phyloP scores from a whole-genome alignment of 2,329 filamentous ascomycete genomes.

The Cladobotryum protrusum region DNA sequence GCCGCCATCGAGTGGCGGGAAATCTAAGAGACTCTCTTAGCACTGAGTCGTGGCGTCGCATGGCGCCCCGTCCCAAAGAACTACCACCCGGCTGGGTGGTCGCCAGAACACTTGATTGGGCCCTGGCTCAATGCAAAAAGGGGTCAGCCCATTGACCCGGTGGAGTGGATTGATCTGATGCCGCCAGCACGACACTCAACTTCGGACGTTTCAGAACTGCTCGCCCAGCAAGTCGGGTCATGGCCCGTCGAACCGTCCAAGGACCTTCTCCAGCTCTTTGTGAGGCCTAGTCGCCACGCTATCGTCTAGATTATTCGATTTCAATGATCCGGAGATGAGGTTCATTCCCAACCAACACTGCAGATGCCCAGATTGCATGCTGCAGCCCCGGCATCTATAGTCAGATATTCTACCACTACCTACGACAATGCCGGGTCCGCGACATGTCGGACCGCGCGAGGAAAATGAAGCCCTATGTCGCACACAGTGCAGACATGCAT shows the following conservation, averaged over 20 bases:
- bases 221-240: constrained; percentile 10
- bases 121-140: background rate
- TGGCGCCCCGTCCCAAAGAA: constrained; percentile 9
- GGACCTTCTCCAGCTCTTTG: constrained; percentile 9
- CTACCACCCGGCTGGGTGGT: background rate
- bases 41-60: constrained; percentile 12
- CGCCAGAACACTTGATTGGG: constrained; percentile 1
- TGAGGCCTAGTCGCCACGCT: constrained; percentile 9
- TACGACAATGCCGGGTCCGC: too few species aligned
- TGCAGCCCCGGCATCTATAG: background rate
- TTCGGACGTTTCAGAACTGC: constrained; percentile 11
- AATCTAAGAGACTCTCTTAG: constrained; percentile 9
- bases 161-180: constrained; percentile 15
- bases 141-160: constrained; percentile 12
- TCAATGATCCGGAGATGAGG: background rate
- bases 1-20: constrained; percentile 5
- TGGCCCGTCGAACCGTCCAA: constrained; percentile 3
- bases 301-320: constrained; percentile 1
- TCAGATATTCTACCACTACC: too few species aligned
- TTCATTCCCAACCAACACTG: background rate
- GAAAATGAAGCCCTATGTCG: too few species aligned
- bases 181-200: constrained; percentile 8
- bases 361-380: too few species aligned
- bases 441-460: too few species aligned
- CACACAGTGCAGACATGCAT: too few species aligned